Conservation (phyloP, 441 rosid genomes). For the Kokia cookei region DNA sequence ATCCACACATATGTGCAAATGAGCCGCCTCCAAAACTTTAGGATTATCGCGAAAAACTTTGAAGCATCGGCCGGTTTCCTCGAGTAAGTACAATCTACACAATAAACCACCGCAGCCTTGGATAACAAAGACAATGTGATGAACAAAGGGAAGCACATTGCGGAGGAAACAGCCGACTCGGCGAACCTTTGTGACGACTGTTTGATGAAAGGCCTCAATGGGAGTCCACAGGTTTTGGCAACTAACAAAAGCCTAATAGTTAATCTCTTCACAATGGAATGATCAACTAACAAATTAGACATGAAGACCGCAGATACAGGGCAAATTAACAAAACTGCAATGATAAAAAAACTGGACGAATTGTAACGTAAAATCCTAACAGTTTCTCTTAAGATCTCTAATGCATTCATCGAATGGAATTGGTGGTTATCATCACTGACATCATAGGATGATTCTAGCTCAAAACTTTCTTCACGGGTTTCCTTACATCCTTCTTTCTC, state of each 20-base stretch:
- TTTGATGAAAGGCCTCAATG: constrained; percentile 50
- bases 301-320: constrained; percentile 70
- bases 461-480: constrained; percentile 26
- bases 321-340: constrained; percentile 55
- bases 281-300: constrained; percentile 68
- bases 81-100: constrained; percentile 73
- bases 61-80: constrained; percentile 39
- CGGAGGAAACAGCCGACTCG: constrained; percentile 59
- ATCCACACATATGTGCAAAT: constrained; percentile 64
- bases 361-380: constrained; percentile 75
- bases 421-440: constrained; percentile 14
- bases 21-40: constrained; percentile 66
- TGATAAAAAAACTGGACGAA: constrained; percentile 52
- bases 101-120: constrained; percentile 66
- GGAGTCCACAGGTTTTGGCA: constrained; percentile 72
- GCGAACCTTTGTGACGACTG: constrained; percentile 65
- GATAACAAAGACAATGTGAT: constrained; percentile 55
- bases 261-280: constrained; percentile 53
- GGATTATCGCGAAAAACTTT: constrained; percentile 43
- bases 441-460: constrained; percentile 27
- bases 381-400: constrained; percentile 86
- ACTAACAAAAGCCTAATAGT: constrained; percentile 54
- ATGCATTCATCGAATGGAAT: constrained; percentile 64
- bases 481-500: constrained; percentile 30
- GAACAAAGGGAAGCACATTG: constrained; percentile 73